Conservation (phyloP, 352 stramenopile species). For the Globisporangium paroecandrum region DNA sequence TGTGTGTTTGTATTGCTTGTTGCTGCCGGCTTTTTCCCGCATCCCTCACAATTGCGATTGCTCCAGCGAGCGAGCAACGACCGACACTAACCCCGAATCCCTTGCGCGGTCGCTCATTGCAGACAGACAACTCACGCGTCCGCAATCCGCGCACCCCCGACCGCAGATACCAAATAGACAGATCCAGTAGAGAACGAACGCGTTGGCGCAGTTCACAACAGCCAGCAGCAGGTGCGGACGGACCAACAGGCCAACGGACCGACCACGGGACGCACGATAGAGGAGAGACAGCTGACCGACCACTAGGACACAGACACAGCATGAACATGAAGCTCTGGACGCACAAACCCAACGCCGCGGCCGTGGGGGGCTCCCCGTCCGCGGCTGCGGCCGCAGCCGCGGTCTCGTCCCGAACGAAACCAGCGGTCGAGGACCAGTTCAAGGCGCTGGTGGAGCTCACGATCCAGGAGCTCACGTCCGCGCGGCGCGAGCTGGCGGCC, state of each 20-base stretch:
- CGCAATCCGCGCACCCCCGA: neutral
- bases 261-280: neutral
- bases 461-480: slow-evolving; percentile 9
- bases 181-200: neutral
- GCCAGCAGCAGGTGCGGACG: neutral
- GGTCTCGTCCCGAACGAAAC: neutral
- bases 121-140: neutral
- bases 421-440: slow-evolving; percentile 15
- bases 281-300: neutral
- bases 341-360: neutral
- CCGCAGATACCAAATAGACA: slow-evolving; percentile 3
- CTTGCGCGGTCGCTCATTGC: slow-evolving; percentile 8
- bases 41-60: slow-evolving; percentile 7
- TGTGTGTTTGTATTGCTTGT: neutral
- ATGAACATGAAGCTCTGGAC: slow-evolving; percentile 19
- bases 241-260: neutral
- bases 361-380: slow-evolving; percentile 1
- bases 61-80: slow-evolving; percentile 5
- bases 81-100: neutral
- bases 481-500: slow-evolving; percentile 11
- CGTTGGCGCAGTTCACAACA: neutral
- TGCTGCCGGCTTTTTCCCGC: neutral
- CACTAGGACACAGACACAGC: neutral
- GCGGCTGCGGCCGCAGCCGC: neutral
- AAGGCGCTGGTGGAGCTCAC: slow-evolving; percentile 15